Evolutionary conservation across 257 asterid genomes (phyloP), one percentile per base, ranked within the genome.

Genomic region (Cordia subcordata): DNA sequence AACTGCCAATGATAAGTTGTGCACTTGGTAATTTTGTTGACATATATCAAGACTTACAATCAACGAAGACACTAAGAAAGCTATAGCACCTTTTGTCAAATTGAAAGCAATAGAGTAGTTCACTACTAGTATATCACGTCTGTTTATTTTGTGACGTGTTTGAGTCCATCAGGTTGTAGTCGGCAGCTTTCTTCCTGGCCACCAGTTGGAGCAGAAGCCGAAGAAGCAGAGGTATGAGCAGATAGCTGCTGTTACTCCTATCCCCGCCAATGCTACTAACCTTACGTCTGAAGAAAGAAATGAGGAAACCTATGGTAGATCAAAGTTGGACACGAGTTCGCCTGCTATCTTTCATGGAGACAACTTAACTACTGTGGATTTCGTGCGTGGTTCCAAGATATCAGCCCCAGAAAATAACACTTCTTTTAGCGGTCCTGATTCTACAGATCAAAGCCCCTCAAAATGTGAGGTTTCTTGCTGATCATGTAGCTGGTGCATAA

Each of bases 131-230:
- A 15, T 14, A 10, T 15, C 53, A 18, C 19, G 51, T 46, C 22
- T 16, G 19, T 49, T 16, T 49, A 16, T 15, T 15, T 49, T 1
- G 19, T 16, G 16, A 8, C 19, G 10, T 20, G 2, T 16, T n/a
- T 8, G 22, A 49, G 33, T 68, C 68, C 65, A 61, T 72, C 82
- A 89, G 97, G 84, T 89, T 38, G 89, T 89, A 64, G 68, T 89
- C 11, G 97, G 87, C 49, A 84, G 90, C 76, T 89, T 89, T 69
- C 55, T 82, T 49, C 75, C 86, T 1, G 86, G 79, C 33, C 58
- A 67, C 57, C 80, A 77, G 69, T 76, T 33, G 74, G 81, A 76
- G 58, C 72, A 68, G 52, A 82, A 75, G 54, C 80, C 83, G 1
- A 84, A 80, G 84, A 85, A 83, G 71, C 82, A 74, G 56, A 82